Base-by-base conservation (phyloP, 352 stramenopile genomes). In the Phytophthora ramorum region DNA sequence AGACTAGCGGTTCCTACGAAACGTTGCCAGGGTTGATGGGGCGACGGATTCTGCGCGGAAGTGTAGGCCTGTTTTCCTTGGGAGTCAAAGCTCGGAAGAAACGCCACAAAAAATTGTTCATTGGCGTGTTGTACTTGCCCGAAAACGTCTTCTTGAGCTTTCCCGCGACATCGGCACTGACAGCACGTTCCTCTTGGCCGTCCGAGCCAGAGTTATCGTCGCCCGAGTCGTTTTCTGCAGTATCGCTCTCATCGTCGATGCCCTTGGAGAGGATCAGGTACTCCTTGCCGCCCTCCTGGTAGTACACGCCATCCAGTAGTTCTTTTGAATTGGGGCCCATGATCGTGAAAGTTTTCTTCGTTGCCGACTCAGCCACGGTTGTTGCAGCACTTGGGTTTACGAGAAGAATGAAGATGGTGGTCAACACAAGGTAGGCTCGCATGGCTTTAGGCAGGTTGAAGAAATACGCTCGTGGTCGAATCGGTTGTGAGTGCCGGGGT, bases 301-400 rank as follows among this genome's bases (percentile, higher is more conserved):
- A 10, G 40, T 46, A 14, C 40, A 46, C 14, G 22, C 38, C 38
- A 4, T 44, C 38, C 14, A 44, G 7, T 9, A 13, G 4, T 24
- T 46, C 7, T 4, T 46, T 24, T 6, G 16, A 19, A 12, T 46
- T 22, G 16, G 40, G 16, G 2, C 8, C 16, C 40, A n/a, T 26
- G n/a, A 46, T 24, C 40, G 40, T 46, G n/a, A 46, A 46, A 6
- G n/a, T 24, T 4, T 46, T 46, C 40, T 46, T 46, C 40, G 40
- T 16, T 46, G 12, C 2, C n/a, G 40, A 46, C n/a, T 28, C 40
- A 24, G n/a, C 7, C 4, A 17, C 6, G 16, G 38, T 5, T 12
- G 38, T 9, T 20, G 38, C n/a, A 17, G 38, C 16, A n/a, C 10
- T 46, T 4, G n/a, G 2, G 8, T 17, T 46, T 46, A n/a, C 16